These are phyloP conservation scores for Fragilaria crotonensis DNA, from an alignment of 108 stramenopile species.

Conservation along the genomic window DNA sequence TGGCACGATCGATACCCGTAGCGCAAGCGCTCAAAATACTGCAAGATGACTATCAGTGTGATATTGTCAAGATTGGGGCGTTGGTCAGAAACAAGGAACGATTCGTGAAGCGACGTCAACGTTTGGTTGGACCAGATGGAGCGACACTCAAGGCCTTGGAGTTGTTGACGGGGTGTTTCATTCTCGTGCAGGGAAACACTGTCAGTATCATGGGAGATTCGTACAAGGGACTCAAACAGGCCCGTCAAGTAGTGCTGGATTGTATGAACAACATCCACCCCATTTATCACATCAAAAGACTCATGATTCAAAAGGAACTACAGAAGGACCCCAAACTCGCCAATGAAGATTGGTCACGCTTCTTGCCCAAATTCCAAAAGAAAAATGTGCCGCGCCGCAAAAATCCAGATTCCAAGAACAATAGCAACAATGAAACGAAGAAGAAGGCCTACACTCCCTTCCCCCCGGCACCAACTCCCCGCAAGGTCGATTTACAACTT, in stretches of 20 bases:
- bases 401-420: constrained; percentile 23
- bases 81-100: constrained; percentile 98
- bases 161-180: constrained; percentile 94
- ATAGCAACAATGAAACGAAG: constrained; percentile 22
- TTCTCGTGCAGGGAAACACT: constrained; percentile 97
- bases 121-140: constrained; percentile 96
- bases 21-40: constrained; percentile 93
- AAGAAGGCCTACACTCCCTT: constrained; percentile 97
- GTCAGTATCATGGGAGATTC: constrained; percentile 87
- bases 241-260: constrained; percentile 92
- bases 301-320: constrained; percentile 98
- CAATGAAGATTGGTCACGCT: constrained; percentile 96
- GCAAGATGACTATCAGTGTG: constrained; percentile 91
- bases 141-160: constrained; percentile 97
- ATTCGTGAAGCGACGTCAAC: constrained; percentile 95
- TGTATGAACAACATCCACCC: constrained; percentile 99
- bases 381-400: constrained; percentile 93
- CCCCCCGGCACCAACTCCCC: constrained; percentile 86
- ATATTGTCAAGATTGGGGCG: constrained; percentile 99
- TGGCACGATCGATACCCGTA: constrained; percentile 87
- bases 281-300: constrained; percentile 98
- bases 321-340: constrained; percentile 90
- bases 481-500: constrained; percentile 92
- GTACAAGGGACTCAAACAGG: constrained; percentile 87
- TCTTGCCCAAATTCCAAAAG: constrained; percentile 94